These are phyloP conservation scores for Funneliformis caledonium DNA, from an alignment of 371 early-diverging fungal genomes.

Conservation along the genomic window DNA sequence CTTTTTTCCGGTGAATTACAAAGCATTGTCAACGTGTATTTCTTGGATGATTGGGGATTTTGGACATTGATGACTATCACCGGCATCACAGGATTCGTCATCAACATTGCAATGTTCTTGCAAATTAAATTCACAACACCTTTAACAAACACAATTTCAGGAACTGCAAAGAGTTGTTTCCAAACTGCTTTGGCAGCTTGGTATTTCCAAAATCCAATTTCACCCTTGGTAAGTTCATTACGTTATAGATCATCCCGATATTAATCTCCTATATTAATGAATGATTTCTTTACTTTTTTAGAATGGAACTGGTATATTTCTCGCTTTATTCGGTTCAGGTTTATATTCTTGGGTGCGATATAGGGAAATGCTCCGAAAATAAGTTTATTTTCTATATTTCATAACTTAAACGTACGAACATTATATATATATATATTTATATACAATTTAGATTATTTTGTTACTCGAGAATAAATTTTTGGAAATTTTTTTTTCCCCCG, in stretches of 20 bases:
- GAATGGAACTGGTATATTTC: conserved; percentile 71
- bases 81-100: conserved; percentile 72
- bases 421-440: neutral
- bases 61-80: conserved; percentile 76
- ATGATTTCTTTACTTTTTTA: conserved; percentile 39
- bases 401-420: neutral
- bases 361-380: conserved; percentile 54
- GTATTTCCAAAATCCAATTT: conserved; percentile 71
- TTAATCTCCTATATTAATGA: neutral
- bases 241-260: conserved; percentile 8
- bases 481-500: too few relatives aligned
- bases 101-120: conserved; percentile 79
- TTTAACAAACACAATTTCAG: conserved; percentile 77
- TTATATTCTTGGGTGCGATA: conserved; percentile 74
- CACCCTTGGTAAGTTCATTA: conserved; percentile 57
- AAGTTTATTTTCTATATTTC: neutral
- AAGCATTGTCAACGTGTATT: conserved; percentile 61
- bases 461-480: too few relatives aligned
- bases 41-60: conserved; percentile 52
- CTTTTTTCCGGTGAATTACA: conserved; percentile 66
- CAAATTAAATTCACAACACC: conserved; percentile 81
- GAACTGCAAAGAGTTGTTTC: conserved; percentile 78
- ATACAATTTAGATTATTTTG: too few relatives aligned
- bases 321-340: conserved; percentile 70
- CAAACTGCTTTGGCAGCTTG: conserved; percentile 72